Evolutionary conservation across 257 asterid genomes (phyloP), one percentile per base, ranked within the genome.

Genomic region (Solanum etuberosum): DNA sequence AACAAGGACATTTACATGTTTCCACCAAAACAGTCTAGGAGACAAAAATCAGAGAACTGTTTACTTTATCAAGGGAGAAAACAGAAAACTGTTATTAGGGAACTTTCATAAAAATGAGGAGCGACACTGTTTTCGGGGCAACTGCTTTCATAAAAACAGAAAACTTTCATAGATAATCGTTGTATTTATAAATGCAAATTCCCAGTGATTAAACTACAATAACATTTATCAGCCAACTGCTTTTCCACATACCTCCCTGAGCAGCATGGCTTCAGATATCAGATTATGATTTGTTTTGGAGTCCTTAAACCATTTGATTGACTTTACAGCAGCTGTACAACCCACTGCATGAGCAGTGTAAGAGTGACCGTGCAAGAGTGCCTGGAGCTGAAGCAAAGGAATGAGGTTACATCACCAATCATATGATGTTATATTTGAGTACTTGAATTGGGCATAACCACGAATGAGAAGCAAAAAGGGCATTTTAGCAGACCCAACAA

Each of bases 311-410:
- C 99, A 97, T 94, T 95, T 92, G 70, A 97, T 90, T 37, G 99
- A 95, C 92, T 93, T 93, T 29, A 90, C 96, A 71, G 95, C 99
- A 90, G 98, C 98, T 14, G 94, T 86, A 90, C 99, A 97, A 57
- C 99, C 99, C 93, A 96, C 87, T 87, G 99, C 97, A 90, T 97
- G 99, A 12, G 98, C 99, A 43, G 98, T 91, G 89, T 97, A 97
- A 4, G 99, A 97, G 90, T 97, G 99, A 89, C 99, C 99, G 20
- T 97, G 99, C 90, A 97, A 88, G 88, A 97, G 98, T 48, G 98
- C 99, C 92, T 93, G 89, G 81, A 97, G 98, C 99, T 97, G 97
- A 90, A 93, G 90, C 86, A 82, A 82, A 27, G 34, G 46, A 7
- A 86, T 80, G 86, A 72, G 35, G 70, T 63, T 85, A 83, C 42